Evolutionary conservation across 1,284 basidiomycete genomes (phyloP).

Genomic region (Lignosus rhinocerotis): DNA sequence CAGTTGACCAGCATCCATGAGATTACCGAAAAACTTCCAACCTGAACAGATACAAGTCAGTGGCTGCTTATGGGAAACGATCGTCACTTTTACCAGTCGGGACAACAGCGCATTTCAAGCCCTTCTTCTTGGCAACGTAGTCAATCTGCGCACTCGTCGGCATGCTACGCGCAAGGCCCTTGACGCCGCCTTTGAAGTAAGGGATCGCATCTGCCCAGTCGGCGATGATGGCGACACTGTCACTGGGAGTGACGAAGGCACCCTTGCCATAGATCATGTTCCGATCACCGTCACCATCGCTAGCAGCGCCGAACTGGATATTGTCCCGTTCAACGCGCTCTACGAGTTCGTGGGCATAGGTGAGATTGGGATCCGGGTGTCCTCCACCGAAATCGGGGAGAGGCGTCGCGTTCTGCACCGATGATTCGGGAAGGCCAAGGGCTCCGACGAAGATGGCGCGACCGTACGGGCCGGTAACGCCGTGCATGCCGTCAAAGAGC

Average conservation of each 20-base stretch:
- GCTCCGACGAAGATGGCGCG: constrained; percentile 84
- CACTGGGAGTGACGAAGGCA: constrained; percentile 97
- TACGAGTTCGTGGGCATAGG: constrained; percentile 95
- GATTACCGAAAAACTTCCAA: constrained; percentile 99
- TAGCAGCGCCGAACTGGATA: constrained; percentile 94
- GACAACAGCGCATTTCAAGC: constrained; percentile 94
- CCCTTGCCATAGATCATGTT: constrained; percentile 99
- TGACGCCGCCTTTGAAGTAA: constrained; percentile 93
- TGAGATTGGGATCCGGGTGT: constrained; percentile 98
- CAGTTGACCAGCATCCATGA: constrained; percentile 97
- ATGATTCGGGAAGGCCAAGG: constrained; percentile 79
- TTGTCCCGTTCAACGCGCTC: constrained; percentile 86
- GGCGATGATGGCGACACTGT: constrained; percentile 98
- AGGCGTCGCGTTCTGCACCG: constrained; percentile 91
- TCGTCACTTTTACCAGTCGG: constrained; percentile 74
- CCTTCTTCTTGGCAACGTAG: constrained; percentile 92
- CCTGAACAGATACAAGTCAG: constrained; percentile 46
- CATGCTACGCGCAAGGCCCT: constrained; percentile 96
- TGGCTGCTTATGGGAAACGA: not conserved
- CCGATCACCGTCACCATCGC: constrained; percentile 96
- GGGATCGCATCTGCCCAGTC: constrained; percentile 96
- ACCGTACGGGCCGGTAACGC: constrained; percentile 98
- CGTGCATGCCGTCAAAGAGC: constrained; percentile 95
- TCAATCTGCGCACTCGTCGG: constrained; percentile 97
- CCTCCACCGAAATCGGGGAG: constrained; percentile 95